A percentile compares a stretch with the other conserved stretches of the same genome.
Conservation (phyloP, 495 filamentous ascomycete genomes). For the Talaromyces proteolyticus region DNA sequence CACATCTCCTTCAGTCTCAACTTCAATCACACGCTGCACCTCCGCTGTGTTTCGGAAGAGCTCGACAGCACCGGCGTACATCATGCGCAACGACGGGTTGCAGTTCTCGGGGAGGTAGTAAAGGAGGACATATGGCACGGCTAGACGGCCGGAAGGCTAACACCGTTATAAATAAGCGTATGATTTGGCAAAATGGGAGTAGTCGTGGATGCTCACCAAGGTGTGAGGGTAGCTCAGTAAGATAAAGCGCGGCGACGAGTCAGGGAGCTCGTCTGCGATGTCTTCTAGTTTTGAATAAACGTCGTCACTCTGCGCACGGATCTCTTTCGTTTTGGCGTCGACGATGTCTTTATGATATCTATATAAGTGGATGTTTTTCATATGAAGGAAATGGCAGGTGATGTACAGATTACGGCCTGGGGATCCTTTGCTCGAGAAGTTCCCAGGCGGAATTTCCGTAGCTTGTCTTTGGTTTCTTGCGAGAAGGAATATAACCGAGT, state of each 20-base stretch:
- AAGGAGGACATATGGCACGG: constrained; percentile 85
- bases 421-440: constrained; percentile 84
- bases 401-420: constrained; percentile 91
- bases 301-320: constrained; percentile 66
- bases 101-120: constrained; percentile 90
- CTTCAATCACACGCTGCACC: constrained; percentile 74
- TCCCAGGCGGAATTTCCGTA: constrained; percentile 86
- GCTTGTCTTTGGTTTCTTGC: constrained; percentile 72
- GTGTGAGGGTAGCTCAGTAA: constrained; percentile 86
- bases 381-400: no score
- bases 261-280: constrained; percentile 85
- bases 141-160: constrained; percentile 54
- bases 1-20: constrained; percentile 70
- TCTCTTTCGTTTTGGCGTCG: constrained; percentile 81
- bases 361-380: no score
- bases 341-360: no score
- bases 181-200: background rate
- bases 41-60: constrained; percentile 87
- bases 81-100: constrained; percentile 78
- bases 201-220: constrained; percentile 45
- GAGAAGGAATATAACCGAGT: constrained; percentile 91
- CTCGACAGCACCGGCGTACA: constrained; percentile 93
- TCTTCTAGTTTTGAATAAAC: constrained; percentile 75
- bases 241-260: constrained; percentile 82
- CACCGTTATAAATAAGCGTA: background rate